A percentile compares a stretch with the other conserved stretches of the same genome.
Conservation (phyloP, 768 basidiomycete species). For the Boletus rubescentipes region DNA sequence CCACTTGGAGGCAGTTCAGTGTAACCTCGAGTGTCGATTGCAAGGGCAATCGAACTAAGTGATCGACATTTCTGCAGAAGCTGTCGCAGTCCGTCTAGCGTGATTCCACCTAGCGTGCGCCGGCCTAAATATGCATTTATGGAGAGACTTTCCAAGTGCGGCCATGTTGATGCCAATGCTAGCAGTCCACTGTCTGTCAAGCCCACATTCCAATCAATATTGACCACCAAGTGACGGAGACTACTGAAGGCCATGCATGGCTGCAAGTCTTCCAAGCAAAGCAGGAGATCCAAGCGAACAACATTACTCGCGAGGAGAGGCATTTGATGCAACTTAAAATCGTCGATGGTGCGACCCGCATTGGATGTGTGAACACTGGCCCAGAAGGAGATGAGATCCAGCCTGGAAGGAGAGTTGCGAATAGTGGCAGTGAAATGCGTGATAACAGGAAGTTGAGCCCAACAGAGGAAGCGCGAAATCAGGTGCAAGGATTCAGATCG, state of each 20-base stretch:
- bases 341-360: neutral
- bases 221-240: neutral
- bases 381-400: neutral
- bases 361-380: neutral
- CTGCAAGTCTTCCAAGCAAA: neutral
- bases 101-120: slow-evolving; percentile 2
- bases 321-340: neutral
- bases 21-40: neutral
- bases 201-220: neutral
- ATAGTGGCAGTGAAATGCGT: neutral
- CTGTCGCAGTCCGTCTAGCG: slow-evolving; percentile 1
- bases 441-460: neutral
- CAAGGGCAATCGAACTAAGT: neutral
- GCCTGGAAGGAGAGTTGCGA: neutral
- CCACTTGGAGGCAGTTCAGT: no score
- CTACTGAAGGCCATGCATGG: slow-evolving; percentile 1
- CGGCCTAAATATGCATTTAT: slow-evolving; percentile 9
- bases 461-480: neutral
- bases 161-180: slow-evolving; percentile 6
- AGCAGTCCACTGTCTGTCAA: neutral
- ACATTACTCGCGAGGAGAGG: no score
- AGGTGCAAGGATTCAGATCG: neutral
- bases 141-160: neutral
- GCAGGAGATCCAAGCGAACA: no score
- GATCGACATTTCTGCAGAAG: neutral